Evolutionary conservation across 768 basidiomycete species (phyloP).

Genomic region (Podaxis sp.): DNA sequence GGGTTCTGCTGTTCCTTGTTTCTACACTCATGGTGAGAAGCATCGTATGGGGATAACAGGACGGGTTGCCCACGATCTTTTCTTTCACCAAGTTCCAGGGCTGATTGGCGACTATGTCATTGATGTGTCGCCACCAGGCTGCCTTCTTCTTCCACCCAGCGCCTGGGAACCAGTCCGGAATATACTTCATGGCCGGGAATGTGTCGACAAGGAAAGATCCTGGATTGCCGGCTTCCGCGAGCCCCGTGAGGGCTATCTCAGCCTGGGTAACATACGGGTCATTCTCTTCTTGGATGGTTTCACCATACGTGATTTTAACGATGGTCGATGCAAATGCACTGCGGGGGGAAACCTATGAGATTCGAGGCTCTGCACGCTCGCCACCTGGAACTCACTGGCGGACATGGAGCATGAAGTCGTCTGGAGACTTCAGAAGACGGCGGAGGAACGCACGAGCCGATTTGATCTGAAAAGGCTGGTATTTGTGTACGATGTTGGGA

Average conservation of each 20-base stretch:
- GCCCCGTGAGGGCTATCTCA: constrained; percentile 26
- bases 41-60: not conserved
- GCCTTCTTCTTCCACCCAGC: constrained; percentile 37
- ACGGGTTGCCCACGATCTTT: constrained; percentile 26
- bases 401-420: constrained; percentile 41
- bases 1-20: constrained; percentile 2
- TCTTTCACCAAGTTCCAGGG: constrained; percentile 33
- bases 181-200: constrained; percentile 31
- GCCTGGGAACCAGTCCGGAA: constrained; percentile 40
- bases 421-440: constrained; percentile 36
- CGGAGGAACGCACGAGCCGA: constrained; percentile 27
- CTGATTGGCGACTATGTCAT: constrained; percentile 29
- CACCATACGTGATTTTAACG: constrained; percentile 34
- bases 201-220: constrained; percentile 38
- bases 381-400: constrained; percentile 34
- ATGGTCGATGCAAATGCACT: constrained; percentile 35
- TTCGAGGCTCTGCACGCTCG: not conserved
- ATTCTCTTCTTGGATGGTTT: constrained; percentile 26
- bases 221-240: constrained; percentile 27
- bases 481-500: constrained; percentile 10
- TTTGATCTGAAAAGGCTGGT: constrained; percentile 5
- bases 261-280: constrained; percentile 35
- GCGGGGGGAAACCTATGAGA: not conserved
- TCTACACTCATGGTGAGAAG: not conserved
- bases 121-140: constrained; percentile 26